phyloP scores from a whole-genome alignment of 768 basidiomycete genomes.

The Podaxis carcinomalis region DNA sequence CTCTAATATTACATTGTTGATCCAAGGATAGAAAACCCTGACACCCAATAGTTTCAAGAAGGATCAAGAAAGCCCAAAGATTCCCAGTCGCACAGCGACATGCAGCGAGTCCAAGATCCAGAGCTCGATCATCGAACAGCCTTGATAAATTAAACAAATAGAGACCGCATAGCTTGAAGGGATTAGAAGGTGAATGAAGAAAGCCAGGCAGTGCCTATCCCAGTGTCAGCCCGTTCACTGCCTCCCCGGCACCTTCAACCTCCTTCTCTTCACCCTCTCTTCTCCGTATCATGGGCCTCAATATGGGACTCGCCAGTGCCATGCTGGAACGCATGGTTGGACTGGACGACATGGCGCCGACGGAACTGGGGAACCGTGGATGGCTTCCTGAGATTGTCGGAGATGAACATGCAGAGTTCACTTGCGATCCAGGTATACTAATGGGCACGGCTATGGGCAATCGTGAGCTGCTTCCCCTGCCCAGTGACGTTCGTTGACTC shows the following conservation, averaged over 20 bases:
- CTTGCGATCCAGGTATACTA: slow-evolving; percentile 49
- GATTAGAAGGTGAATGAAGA: neutral
- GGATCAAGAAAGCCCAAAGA: neutral
- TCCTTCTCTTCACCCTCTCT: slow-evolving; percentile 62
- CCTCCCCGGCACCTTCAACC: slow-evolving; percentile 77
- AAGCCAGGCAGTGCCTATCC: slow-evolving; percentile 21
- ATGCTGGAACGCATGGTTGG: slow-evolving; percentile 68
- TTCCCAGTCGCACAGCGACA: too few species aligned
- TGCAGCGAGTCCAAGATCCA: too few species aligned
- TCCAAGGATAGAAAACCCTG: neutral
- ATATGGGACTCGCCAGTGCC: slow-evolving; percentile 71
- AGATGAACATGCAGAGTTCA: slow-evolving; percentile 67
- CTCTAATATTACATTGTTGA: neutral
- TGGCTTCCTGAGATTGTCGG: slow-evolving; percentile 58
- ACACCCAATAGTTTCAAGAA: neutral
- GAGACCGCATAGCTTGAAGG: neutral
- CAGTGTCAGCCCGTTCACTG: slow-evolving; percentile 59
- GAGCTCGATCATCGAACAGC: too few species aligned
- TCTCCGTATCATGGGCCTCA: slow-evolving; percentile 63
- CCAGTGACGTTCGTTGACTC: slow-evolving; percentile 58
- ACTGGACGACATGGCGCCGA: slow-evolving; percentile 58
- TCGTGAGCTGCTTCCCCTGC: slow-evolving; percentile 38
- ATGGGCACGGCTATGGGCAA: slow-evolving; percentile 69
- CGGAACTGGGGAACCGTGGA: slow-evolving; percentile 42
- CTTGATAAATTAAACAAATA: neutral